Evolutionary conservation across 129 eudicot species (phyloP).

Genomic region (Centella asiatica): DNA sequence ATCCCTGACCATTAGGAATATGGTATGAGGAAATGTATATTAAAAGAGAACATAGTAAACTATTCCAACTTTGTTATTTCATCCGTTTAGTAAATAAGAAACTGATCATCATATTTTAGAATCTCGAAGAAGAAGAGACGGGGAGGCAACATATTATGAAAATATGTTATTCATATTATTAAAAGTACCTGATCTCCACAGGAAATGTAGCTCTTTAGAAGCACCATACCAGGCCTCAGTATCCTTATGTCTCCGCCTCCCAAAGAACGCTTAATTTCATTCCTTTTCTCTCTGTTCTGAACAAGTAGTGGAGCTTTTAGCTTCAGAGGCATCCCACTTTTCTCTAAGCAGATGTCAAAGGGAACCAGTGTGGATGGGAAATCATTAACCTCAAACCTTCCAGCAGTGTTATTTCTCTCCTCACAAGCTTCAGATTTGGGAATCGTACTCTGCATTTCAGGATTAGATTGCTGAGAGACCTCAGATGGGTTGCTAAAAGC

Average conservation of each 20-base stretch:
- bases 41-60: too few species aligned
- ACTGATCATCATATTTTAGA: neutral
- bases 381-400: slow-evolving; percentile 13
- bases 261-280: slow-evolving; percentile 22
- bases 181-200: slow-evolving; percentile 50
- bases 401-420: neutral
- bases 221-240: slow-evolving; percentile 72
- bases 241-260: slow-evolving; percentile 18
- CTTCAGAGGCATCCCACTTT: slow-evolving; percentile 9
- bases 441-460: neutral
- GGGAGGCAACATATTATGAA: neutral
- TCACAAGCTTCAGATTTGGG: neutral
- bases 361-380: neutral
- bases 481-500: too few species aligned
- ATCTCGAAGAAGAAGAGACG: neutral
- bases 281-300: slow-evolving; percentile 38
- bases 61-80: too few species aligned
- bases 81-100: neutral
- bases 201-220: slow-evolving; percentile 50
- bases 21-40: neutral
- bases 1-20: too few species aligned
- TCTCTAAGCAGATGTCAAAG: slow-evolving; percentile 56
- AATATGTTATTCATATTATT: neutral
- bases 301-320: slow-evolving; percentile 41
- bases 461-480: neutral